These are phyloP conservation scores for Sporothrix globosa DNA, from an alignment of 2,329 filamentous ascomycete genomes.

Conservation along the genomic window DNA sequence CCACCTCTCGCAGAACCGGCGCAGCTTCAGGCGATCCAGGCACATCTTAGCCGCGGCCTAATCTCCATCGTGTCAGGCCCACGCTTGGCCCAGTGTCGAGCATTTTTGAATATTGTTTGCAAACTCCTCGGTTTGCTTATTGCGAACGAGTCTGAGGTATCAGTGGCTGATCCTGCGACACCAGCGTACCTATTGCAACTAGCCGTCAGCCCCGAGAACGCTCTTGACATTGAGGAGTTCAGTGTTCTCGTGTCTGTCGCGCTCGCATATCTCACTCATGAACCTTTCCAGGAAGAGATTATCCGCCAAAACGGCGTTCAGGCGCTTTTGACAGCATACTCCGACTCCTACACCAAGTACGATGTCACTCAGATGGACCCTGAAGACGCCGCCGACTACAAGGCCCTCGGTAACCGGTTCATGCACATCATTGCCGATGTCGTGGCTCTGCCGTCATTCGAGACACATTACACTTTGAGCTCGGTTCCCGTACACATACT, in stretches of 20 bases:
- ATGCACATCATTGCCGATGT: conserved; percentile 56
- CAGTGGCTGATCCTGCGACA: conserved; percentile 51
- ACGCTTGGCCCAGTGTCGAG: conserved; percentile 47
- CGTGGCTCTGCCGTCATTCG: conserved; percentile 50
- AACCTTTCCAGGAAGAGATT: conserved; percentile 55
- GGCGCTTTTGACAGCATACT: conserved; percentile 54
- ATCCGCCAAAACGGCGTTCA: conserved; percentile 47
- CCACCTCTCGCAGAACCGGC: conserved; percentile 54
- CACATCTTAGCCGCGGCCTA: conserved; percentile 54
- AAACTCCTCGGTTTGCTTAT: conserved; percentile 60
- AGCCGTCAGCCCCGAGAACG: conserved; percentile 48
- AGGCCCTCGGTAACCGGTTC: conserved; percentile 52
- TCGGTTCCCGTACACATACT: conserved; percentile 47
- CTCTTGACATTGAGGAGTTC: conserved; percentile 59
- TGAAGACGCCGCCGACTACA: conserved; percentile 49
- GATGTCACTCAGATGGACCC: conserved; percentile 48
- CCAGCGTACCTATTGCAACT: conserved; percentile 55
- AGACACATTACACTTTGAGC: conserved; percentile 45
- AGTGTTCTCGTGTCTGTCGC: conserved; percentile 56
- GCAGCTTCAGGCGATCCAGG: conserved; percentile 59
- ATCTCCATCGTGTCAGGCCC: conserved; percentile 55
- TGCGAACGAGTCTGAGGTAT: conserved; percentile 54
- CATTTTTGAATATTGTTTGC: conserved; percentile 57
- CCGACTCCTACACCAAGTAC: conserved; percentile 53
- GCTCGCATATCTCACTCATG: conserved; percentile 59